A percentile compares a stretch with the other conserved stretches of the same genome.
Evolutionary conservation across 2,329 filamentous ascomycete genomes (phyloP).

Genomic region (Chrysoporthe deuterocubensis): DNA sequence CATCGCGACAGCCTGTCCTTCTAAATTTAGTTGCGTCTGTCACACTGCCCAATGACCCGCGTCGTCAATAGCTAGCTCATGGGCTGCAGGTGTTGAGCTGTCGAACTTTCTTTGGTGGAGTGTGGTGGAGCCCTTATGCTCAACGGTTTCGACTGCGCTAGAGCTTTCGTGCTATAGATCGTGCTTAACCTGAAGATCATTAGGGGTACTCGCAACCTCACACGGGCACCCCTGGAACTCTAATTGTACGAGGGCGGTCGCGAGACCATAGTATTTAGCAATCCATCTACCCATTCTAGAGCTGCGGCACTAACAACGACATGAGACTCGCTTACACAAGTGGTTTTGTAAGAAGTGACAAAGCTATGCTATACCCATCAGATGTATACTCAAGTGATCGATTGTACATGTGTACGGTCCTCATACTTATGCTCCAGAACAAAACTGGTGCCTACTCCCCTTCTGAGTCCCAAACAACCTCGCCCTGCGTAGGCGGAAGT

Average conservation of each 20-base stretch:
- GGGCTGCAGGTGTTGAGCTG: neutral
- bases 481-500: slow-evolving; percentile 38
- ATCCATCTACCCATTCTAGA: too few species aligned
- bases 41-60: neutral
- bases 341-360: neutral
- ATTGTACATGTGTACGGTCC: neutral
- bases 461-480: slow-evolving; percentile 48
- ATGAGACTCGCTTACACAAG: too few species aligned
- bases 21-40: neutral
- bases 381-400: neutral
- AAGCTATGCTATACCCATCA: neutral
- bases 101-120: neutral
- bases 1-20: neutral
- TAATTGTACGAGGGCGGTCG: too few species aligned
- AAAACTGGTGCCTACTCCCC: slow-evolving; percentile 37
- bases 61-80: neutral
- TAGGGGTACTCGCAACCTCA: neutral
- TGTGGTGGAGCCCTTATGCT: neutral
- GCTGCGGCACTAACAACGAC: too few species aligned
- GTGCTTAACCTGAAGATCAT: neutral
- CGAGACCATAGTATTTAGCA: too few species aligned
- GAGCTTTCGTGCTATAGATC: neutral
- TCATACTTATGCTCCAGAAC: neutral
- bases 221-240: too few species aligned
- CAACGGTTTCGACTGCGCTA: neutral